These are phyloP conservation scores for Coniferiporia sulphurascens DNA, from an alignment of 1,284 basidiomycete species.

Conservation along the genomic window DNA sequence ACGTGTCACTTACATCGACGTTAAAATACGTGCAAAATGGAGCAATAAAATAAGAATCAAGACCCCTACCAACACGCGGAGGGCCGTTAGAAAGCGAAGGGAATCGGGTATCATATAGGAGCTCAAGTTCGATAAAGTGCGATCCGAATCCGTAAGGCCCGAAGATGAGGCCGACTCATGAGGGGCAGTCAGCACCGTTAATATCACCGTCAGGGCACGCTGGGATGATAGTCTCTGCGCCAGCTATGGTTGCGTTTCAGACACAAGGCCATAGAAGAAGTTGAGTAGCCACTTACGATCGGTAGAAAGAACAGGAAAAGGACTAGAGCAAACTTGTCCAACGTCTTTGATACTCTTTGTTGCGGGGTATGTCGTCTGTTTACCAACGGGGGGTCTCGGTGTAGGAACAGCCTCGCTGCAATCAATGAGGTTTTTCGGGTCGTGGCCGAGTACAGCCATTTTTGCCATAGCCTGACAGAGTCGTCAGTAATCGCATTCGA, in stretches of 20 bases:
- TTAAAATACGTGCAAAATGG: too few relatives aligned
- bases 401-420: slow-evolving; percentile 19
- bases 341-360: slow-evolving; percentile 10
- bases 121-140: neutral
- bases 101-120: too few relatives aligned
- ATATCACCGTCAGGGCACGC: slow-evolving; percentile 1
- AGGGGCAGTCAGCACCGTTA: slow-evolving; percentile 8
- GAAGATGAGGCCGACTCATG: neutral
- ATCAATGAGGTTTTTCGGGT: slow-evolving; percentile 18
- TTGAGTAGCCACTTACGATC: slow-evolving; percentile 8
- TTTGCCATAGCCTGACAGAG: slow-evolving; percentile 24
- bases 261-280: neutral
- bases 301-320: slow-evolving; percentile 12
- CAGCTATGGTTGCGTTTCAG: neutral
- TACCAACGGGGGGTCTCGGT: slow-evolving; percentile 1
- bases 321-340: slow-evolving; percentile 7
- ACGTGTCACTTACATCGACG: too few relatives aligned
- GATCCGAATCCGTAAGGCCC: neutral
- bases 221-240: slow-evolving; percentile 1
- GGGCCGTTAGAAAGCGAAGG: too few relatives aligned
- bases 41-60: too few relatives aligned
- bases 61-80: too few relatives aligned
- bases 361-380: slow-evolving; percentile 13
- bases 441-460: slow-evolving; percentile 30
- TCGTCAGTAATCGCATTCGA: neutral